Conservation (phyloP, 441 rosid species). For the Gossypium davidsonii region DNA sequence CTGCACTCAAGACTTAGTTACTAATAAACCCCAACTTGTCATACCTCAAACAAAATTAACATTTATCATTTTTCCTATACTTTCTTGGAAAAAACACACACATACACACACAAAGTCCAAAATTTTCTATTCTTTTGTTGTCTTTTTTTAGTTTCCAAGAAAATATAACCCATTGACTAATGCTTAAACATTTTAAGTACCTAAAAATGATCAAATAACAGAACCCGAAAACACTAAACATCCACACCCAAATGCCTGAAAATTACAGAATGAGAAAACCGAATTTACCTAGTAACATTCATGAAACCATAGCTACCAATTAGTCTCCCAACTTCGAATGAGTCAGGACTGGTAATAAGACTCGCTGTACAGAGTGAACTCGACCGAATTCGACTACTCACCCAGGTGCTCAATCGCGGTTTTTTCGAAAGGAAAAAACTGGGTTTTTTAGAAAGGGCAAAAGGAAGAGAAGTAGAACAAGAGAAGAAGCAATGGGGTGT, state of each 20-base stretch:
- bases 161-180: no score
- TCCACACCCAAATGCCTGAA: background rate
- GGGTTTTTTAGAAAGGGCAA: background rate
- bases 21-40: no score
- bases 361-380: constrained; percentile 41
- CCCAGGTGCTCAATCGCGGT: constrained; percentile 3
- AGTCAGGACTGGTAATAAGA: constrained; percentile 62
- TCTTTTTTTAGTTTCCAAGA: background rate
- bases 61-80: background rate
- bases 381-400: constrained; percentile 20
- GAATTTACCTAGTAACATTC: constrained; percentile 62
- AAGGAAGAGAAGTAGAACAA: constrained; percentile 3
- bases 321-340: constrained; percentile 83
- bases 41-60: background rate
- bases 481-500: constrained; percentile 21
- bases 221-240: background rate
- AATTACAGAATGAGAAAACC: background rate
- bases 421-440: background rate
- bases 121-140: background rate
- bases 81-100: background rate
- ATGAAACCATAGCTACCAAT: constrained; percentile 94
- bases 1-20: no score
- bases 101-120: background rate
- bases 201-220: background rate
- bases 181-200: background rate